Base-by-base conservation (phyloP, 306 rosid species). In the Vigna unguiculata region DNA sequence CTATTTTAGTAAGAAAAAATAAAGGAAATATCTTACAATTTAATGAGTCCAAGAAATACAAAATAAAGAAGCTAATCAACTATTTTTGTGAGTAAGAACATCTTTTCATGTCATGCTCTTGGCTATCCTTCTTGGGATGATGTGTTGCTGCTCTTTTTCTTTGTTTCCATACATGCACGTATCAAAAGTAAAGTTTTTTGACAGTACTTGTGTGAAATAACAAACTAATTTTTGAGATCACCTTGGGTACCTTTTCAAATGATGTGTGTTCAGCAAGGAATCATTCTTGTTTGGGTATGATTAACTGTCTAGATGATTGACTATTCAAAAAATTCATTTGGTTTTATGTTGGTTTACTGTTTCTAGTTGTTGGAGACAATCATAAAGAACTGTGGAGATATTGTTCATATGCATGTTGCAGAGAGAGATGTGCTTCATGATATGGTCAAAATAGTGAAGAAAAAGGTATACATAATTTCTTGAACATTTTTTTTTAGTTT, bases 391-490 rank as follows among this genome's bases (percentile, higher is more conserved):
- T 95, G 99, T 83, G 99, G 99, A 78, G 99, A 95, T 78, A 90
- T 90, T 86, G 96, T 95, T 69, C 99, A 92, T 84, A 92, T 95
- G 96, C 97, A 92, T 80, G 99, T 95, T 24, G 99, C 99, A 38
- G 99, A 95, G 89, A 95, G 83, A 86, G 97, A 91, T 55, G 90
- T 95, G 76, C 95, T 90, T 75, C 97, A 92, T 41, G 99, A 95
- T 77, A 90, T 95, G 99, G 97, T 92, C 43, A 95, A 78, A 83
- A 92, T 95, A 79, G 90, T 86, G 52, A 95, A 89, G 87, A 95
- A 92, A 89, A 95, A 95, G 99, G 99, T 92, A 85, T 22, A 21
- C 46, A 12, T 78, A 69, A 54, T 81, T 75, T 78, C 75, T 83
- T 22, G 28, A 75, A 72, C 17, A 9, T 38, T 80, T 73, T 13